Conservation (phyloP, 106 monocot species). For the Dendrobium huoshanense region DNA sequence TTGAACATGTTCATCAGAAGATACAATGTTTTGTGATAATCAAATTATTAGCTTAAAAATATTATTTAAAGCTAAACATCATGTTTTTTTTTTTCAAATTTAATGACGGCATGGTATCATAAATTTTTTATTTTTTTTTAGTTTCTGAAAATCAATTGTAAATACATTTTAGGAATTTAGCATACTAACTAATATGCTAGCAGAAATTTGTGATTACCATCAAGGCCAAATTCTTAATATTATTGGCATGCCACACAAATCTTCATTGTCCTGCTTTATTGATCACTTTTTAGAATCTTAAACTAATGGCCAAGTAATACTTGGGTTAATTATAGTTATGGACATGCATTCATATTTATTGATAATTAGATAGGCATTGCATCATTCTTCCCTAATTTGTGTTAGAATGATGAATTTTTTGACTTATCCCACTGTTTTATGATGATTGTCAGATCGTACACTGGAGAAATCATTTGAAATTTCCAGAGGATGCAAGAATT, state of each 20-base stretch:
- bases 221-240: neutral
- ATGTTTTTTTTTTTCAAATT: neutral
- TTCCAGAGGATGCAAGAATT: constrained; percentile 68
- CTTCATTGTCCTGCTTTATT: neutral
- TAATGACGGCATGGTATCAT: neutral
- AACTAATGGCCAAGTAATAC: neutral
- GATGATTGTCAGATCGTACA: constrained; percentile 73
- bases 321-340: neutral
- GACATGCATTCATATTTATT: neutral
- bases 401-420: neutral
- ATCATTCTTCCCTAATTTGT: neutral
- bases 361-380: neutral
- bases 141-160: neutral
- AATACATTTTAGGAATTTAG: neutral
- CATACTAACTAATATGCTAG: neutral
- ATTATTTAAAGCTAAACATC: neutral
- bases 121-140: neutral
- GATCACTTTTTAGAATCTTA: neutral
- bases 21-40: neutral
- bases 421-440: neutral
- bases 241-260: neutral
- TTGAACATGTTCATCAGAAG: neutral
- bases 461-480: constrained; percentile 87
- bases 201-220: neutral
- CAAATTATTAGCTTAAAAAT: neutral